Conservation (phyloP, 2,329 filamentous ascomycete species). For the Bimuria novae-zelandiae region DNA sequence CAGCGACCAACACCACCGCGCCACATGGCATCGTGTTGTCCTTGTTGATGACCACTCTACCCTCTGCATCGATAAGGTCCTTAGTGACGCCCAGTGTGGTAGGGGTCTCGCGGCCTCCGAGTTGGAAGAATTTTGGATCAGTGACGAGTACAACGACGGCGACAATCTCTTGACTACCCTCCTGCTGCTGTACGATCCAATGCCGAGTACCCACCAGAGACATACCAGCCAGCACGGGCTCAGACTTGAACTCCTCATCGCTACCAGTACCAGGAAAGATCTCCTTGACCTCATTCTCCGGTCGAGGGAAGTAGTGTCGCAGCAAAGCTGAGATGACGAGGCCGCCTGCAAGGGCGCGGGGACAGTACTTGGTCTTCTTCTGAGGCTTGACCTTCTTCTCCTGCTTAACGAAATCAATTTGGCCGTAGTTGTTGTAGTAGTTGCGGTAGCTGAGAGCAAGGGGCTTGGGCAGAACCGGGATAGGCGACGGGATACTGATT, state of each 20-base stretch:
- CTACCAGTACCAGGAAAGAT: neutral
- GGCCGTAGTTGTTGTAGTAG: conserved; percentile 7
- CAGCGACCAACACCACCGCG: conserved; percentile 4
- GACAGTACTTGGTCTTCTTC: neutral
- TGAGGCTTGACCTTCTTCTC: neutral
- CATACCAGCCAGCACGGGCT: neutral
- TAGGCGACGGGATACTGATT: conserved; percentile 8
- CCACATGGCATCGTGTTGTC: neutral
- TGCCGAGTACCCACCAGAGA: neutral
- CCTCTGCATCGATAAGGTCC: neutral
- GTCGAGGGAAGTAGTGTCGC: conserved; percentile 5
- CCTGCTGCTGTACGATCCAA: neutral
- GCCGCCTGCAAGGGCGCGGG: conserved; percentile 4
- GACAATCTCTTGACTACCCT: neutral
- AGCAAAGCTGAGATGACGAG: neutral
- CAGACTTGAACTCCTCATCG: neutral
- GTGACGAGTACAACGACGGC: neutral
- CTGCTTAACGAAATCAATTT: neutral
- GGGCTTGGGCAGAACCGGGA: conserved; percentile 13
- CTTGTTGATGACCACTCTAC: neutral
- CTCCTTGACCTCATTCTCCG: neutral
- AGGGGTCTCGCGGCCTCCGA: neutral
- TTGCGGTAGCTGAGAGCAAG: conserved; percentile 11
- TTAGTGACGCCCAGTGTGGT: neutral
- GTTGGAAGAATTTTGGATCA: neutral